These are phyloP conservation scores for Coemansia sp. DNA, from an alignment of 192 early-diverging fungal genomes.

Conservation along the genomic window DNA sequence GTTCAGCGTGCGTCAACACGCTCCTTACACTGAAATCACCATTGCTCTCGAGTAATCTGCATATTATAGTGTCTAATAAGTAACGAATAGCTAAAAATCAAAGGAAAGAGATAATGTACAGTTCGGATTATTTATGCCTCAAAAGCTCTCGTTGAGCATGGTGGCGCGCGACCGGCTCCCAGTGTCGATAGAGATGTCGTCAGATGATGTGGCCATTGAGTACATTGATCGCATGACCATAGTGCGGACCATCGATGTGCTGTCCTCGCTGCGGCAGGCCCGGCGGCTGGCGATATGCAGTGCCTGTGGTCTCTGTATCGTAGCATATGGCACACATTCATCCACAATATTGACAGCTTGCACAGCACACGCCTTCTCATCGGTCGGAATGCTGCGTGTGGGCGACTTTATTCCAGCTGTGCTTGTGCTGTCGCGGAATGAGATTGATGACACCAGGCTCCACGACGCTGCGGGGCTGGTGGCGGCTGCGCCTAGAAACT, in stretches of 20 bases:
- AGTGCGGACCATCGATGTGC: not conserved
- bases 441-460: constrained; percentile 14
- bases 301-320: constrained; percentile 17
- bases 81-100: not conserved
- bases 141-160: constrained; percentile 14
- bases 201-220: constrained; percentile 12
- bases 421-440: constrained; percentile 9
- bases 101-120: not conserved
- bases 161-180: constrained; percentile 10
- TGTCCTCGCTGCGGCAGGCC: not conserved
- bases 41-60: not conserved
- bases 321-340: not conserved
- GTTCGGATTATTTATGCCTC: not conserved
- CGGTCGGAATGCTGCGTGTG: not conserved
- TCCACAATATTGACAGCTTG: not conserved
- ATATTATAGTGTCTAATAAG: too few species aligned
- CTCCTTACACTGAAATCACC: constrained; percentile 6
- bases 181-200: constrained; percentile 12
- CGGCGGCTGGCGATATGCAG: constrained; percentile 14
- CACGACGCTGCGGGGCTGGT: constrained; percentile 11
- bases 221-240: not conserved
- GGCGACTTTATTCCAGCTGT: constrained; percentile 8
- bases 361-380: not conserved
- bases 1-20: constrained; percentile 22
- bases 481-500: not conserved